phyloP scores from a whole-genome alignment of 1,284 basidiomycete genomes.

The Polyporus tsugae region DNA sequence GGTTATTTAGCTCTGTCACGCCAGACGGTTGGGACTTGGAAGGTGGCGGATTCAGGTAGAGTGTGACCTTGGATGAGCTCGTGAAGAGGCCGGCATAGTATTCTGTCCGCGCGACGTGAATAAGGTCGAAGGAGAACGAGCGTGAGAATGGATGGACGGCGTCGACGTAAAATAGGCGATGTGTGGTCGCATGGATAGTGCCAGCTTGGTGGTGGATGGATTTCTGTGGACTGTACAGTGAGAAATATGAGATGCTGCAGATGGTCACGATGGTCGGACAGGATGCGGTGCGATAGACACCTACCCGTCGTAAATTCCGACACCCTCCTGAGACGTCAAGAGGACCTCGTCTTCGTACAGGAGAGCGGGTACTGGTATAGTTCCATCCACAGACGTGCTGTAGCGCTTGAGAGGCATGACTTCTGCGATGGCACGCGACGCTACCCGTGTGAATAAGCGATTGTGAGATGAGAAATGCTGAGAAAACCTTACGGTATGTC shows the following conservation, averaged over 20 bases:
- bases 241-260: conserved; percentile 17
- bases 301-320: conserved; percentile 93
- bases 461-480: not conserved
- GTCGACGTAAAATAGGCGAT: conserved; percentile 87
- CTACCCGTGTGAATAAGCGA: conserved; percentile 7
- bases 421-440: conserved; percentile 4
- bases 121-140: conserved; percentile 74
- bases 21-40: conserved; percentile 12
- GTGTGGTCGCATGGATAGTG: conserved; percentile 80
- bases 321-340: conserved; percentile 74
- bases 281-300: conserved; percentile 38
- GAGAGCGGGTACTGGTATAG: conserved; percentile 77
- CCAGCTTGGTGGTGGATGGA: conserved; percentile 77
- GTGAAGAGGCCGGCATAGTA: conserved; percentile 93
- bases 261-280: not conserved
- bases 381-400: conserved; percentile 68
- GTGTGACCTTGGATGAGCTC: conserved; percentile 89
- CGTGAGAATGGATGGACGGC: conserved; percentile 52
- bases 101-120: conserved; percentile 80
- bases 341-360: conserved; percentile 83
- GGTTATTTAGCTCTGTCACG: not conserved
- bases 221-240: conserved; percentile 78
- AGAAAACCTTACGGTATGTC: conserved; percentile 3
- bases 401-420: conserved; percentile 54
- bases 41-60: conserved; percentile 60